phyloP scores from a whole-genome alignment of 164 flowering plant species.

The Umbilicus rupestris region DNA sequence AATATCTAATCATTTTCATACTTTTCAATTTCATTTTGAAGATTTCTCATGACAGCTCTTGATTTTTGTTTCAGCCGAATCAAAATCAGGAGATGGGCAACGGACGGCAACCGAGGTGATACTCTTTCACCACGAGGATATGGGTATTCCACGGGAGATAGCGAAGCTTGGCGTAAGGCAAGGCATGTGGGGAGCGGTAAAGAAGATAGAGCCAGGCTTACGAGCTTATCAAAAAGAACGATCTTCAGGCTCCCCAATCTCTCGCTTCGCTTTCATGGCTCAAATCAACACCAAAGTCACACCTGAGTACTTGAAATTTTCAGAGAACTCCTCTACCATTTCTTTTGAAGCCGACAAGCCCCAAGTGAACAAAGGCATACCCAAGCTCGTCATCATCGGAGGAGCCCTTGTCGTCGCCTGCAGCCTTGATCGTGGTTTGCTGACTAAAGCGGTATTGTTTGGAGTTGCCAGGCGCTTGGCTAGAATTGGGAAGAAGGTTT shows the following conservation, averaged over 20 bases:
- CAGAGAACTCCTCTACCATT: constrained; percentile 20
- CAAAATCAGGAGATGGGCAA: constrained; percentile 33
- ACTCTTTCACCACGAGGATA: constrained; percentile 70
- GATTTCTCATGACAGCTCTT: neutral
- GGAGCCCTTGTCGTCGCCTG: constrained; percentile 80
- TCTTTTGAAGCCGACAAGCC: constrained; percentile 29
- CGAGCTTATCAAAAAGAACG: constrained; percentile 47
- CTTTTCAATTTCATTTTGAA: neutral
- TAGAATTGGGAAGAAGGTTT: constrained; percentile 40
- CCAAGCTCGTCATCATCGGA: constrained; percentile 53
- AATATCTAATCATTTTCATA: too few relatives aligned
- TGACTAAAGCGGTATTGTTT: constrained; percentile 75
- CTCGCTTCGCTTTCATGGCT: constrained; percentile 49
- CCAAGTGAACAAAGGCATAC: constrained; percentile 38
- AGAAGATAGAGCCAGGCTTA: constrained; percentile 55
- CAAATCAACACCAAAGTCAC: constrained; percentile 56
- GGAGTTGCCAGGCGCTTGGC: constrained; percentile 74
- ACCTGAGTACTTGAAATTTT: constrained; percentile 33
- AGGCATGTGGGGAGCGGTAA: constrained; percentile 82
- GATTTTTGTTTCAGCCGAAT: constrained; percentile 41
- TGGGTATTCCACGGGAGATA: constrained; percentile 80
- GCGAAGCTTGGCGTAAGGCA: constrained; percentile 64
- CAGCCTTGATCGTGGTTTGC: constrained; percentile 62
- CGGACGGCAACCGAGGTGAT: constrained; percentile 56
- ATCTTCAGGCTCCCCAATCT: constrained; percentile 30